phyloP scores from a whole-genome alignment of 148 eudicot genomes.

The Fagopyrum homotropicum region DNA sequence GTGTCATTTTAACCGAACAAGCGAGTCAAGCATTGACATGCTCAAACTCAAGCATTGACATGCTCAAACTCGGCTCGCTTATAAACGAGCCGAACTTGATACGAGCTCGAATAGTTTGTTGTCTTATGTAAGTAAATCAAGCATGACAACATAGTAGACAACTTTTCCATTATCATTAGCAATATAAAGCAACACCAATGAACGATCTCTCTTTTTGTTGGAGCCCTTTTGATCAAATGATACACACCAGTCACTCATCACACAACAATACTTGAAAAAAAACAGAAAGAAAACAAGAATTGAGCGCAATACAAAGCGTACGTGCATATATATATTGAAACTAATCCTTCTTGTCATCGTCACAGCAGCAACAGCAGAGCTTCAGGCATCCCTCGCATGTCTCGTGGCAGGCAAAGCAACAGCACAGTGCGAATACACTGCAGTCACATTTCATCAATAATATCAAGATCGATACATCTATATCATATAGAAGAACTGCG shows the following conservation, averaged over 20 bases:
- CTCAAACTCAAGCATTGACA: too few species aligned
- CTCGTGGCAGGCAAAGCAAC: constrained; percentile 28
- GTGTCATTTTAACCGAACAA: too few species aligned
- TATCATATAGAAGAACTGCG: too few species aligned
- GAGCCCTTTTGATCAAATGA: not conserved
- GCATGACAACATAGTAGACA: not conserved
- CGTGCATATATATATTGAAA: not conserved
- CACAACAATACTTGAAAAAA: not conserved
- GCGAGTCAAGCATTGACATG: too few species aligned
- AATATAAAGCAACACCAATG: not conserved
- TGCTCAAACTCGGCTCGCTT: too few species aligned
- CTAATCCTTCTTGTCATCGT: constrained; percentile 13
- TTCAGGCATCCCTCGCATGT: constrained; percentile 41
- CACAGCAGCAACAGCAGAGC: constrained; percentile 33
- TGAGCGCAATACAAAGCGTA: not conserved
- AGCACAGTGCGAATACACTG: constrained; percentile 12
- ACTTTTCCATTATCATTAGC: not conserved
- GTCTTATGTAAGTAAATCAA: too few species aligned
- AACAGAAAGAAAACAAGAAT: not conserved
- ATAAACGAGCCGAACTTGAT: too few species aligned
- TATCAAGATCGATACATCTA: too few species aligned
- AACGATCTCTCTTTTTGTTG: not conserved
- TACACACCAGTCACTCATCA: not conserved
- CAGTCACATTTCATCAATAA: not conserved
- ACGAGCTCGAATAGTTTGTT: too few species aligned